Conservation (phyloP, 805 yeast genomes). For the Suhomyces pyralidae region DNA sequence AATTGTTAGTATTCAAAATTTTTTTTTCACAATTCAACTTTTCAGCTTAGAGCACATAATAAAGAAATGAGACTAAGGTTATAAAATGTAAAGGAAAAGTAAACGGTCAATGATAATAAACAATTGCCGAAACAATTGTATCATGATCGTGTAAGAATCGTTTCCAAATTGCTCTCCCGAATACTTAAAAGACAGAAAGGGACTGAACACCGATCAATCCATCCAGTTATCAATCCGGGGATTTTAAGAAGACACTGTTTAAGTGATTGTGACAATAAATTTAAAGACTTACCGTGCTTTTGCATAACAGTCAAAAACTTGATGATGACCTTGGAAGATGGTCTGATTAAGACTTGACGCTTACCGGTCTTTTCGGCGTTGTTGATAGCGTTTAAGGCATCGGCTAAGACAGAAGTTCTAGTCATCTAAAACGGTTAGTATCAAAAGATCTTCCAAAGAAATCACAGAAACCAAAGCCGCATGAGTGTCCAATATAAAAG, state of each 20-base stretch:
- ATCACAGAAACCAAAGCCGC: conserved; percentile 20
- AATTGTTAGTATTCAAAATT: conserved; percentile 17
- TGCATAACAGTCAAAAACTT: conserved; percentile 96
- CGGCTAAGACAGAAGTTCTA: conserved; percentile 97
- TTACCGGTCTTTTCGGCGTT: conserved; percentile 99
- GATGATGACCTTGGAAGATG: conserved; percentile 97
- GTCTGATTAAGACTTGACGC: conserved; percentile 98
- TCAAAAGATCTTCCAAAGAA: conserved; percentile 3
- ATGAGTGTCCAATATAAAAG: conserved; percentile 35
- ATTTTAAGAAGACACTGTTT: not conserved
- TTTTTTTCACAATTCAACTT: not conserved
- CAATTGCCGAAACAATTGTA: conserved; percentile 16
- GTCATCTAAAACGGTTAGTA: conserved; percentile 53
- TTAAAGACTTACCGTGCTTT: conserved; percentile 67
- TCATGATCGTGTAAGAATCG: conserved; percentile 66
- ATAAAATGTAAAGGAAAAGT: conserved; percentile 60
- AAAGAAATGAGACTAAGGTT: not conserved
- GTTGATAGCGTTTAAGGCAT: conserved; percentile 97
- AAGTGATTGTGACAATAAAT: not conserved
- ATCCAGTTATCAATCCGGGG: conserved; percentile 99
- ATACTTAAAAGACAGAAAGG: conserved; percentile 96
- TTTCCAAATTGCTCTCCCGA: conserved; percentile 75
- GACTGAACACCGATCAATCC: conserved; percentile 84
- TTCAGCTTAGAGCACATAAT: not conserved
- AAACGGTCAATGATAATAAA: conserved; percentile 48